These are phyloP conservation scores for Ganoderma sp. DNA, from an alignment of 1,284 basidiomycete species.

Conservation along the genomic window DNA sequence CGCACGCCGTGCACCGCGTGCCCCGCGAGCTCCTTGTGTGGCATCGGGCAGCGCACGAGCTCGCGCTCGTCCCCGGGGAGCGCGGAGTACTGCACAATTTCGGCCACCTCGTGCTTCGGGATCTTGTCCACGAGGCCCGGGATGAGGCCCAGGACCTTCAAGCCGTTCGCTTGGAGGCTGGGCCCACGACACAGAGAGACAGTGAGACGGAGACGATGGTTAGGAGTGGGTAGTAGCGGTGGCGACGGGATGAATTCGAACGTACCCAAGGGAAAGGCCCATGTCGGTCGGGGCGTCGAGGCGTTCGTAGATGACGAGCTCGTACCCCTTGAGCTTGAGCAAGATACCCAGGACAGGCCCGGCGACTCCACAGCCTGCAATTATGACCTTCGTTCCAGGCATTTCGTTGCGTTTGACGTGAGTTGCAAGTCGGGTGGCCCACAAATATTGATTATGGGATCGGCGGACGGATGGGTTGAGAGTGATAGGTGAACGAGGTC, in stretches of 20 bases:
- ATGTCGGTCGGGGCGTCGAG: conserved; percentile 37
- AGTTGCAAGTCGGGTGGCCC: background rate
- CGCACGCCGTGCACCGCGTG: conserved; percentile 41
- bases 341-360: conserved; percentile 54
- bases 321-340: conserved; percentile 50
- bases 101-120: conserved; percentile 39
- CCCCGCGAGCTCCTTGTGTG: conserved; percentile 35
- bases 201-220: no score
- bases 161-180: conserved; percentile 51
- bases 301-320: conserved; percentile 51
- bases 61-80: conserved; percentile 42
- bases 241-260: no score
- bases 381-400: conserved; percentile 43
- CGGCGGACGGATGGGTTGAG: no score
- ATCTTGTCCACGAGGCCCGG: conserved; percentile 46
- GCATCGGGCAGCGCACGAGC: conserved; percentile 38
- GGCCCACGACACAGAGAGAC: no score
- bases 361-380: conserved; percentile 52
- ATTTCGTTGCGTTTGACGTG: background rate
- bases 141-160: conserved; percentile 48
- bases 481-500: no score
- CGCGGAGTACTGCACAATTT: conserved; percentile 39
- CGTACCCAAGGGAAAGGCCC: conserved; percentile 42
- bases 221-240: no score
- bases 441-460: no score